Base-by-base conservation (phyloP, 2,329 filamentous ascomycete species). In the Cladosporium sp. region DNA sequence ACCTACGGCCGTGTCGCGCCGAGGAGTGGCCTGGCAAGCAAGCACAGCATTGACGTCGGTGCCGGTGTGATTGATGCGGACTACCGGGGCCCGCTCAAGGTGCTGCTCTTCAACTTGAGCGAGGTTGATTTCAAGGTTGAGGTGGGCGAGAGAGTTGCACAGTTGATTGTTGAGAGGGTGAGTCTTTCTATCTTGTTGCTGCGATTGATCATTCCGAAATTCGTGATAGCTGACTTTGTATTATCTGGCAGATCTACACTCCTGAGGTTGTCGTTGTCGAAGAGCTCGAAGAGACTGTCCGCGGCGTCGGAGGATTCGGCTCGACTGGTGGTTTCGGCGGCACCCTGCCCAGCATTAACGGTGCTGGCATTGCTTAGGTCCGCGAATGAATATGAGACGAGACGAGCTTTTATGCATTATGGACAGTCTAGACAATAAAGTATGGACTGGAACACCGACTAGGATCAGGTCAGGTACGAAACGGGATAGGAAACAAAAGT, bases 41-140 rank as follows among this genome's bases (percentile, higher is more conserved):
- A 99, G 80, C 86, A 97, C 78, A 94, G 92, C 77, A 97, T 99
- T 73, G 92, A 97, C 74, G 94, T 90, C 0, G 92, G 95, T 63
- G 94, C 94, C 0, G 94, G 94, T 57, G 94, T 99, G 64, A 97
- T 99, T 68, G 94, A 99, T 75, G 92, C 93, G 36, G 94, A 99
- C 76, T 99, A 99, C 80, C 85, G 94, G 37, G 94, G 94, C 19
- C 89, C 89, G 66, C 88, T 99, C 69, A 96, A 95, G 80, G 89
- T 99, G 25, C 82, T 99, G 65, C 84, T 99, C 55, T 97, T 97
- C 76, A 99, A 99, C 78, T 88, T 96, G 74, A 83, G 83, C 54
- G 92, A 96, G 52, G 76, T 78, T 40, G 92, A 96, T 73, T 97
- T 95, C 71, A 80, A 78, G 45, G 80, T 99, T 65, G 88, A 88